Evolutionary conservation across 2,329 filamentous ascomycete species (phyloP).

Genomic region (Zalaria obscura): DNA sequence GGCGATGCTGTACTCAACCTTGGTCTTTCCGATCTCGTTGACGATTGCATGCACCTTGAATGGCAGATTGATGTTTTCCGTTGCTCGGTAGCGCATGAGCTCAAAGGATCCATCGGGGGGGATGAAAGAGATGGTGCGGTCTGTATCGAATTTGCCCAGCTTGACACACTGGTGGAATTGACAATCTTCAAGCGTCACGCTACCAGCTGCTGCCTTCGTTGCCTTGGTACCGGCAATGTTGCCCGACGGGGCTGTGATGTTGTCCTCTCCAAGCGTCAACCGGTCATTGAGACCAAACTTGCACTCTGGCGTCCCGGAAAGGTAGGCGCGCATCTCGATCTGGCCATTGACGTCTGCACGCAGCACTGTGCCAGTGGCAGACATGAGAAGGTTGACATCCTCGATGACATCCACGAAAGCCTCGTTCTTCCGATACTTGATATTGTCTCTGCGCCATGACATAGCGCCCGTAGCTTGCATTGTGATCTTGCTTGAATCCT

Average conservation of each 20-base stretch:
- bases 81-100: constrained; percentile 95
- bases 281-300: constrained; percentile 98
- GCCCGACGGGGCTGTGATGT: constrained; percentile 50
- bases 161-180: constrained; percentile 99
- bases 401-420: constrained; percentile 99
- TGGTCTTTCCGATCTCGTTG: constrained; percentile 90
- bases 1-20: constrained; percentile 96
- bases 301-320: constrained; percentile 92
- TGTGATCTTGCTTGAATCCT: constrained; percentile 94
- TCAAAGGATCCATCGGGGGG: constrained; percentile 97
- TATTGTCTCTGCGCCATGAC: constrained; percentile 92
- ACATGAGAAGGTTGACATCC: constrained; percentile 97
- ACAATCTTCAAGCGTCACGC: constrained; percentile 91
- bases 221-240: constrained; percentile 73
- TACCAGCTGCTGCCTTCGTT: constrained; percentile 87
- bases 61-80: constrained; percentile 94
- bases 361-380: constrained; percentile 87
- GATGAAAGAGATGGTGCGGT: constrained; percentile 93
- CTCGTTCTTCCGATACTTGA: constrained; percentile 99
- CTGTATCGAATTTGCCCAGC: constrained; percentile 88
- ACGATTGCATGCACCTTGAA: constrained; percentile 99
- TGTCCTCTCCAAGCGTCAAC: constrained; percentile 62
- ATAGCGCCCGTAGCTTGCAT: constrained; percentile 97
- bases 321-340: constrained; percentile 96
- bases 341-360: constrained; percentile 94